A percentile compares a stretch with the other conserved stretches of the same genome.
Evolutionary conservation across 768 basidiomycete species (phyloP).

Genomic region (Termitomyces sp.): DNA sequence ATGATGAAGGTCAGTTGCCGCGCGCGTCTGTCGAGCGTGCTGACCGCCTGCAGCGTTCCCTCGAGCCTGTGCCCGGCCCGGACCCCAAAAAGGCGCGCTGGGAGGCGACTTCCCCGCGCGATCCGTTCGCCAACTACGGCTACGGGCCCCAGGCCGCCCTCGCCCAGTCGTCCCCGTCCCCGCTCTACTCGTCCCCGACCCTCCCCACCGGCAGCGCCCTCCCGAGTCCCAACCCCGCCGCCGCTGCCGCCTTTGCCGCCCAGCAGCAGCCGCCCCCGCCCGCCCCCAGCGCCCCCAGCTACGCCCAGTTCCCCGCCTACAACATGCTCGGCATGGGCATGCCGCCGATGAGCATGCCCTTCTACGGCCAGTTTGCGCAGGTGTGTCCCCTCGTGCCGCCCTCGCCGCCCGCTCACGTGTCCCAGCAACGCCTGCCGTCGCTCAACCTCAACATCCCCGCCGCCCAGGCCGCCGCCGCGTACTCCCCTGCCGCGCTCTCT

Average conservation of each 20-base stretch:
- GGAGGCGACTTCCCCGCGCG: conserved; percentile 47
- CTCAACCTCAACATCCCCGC: conserved; percentile 64
- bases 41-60: conserved; percentile 63
- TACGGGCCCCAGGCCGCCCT: conserved; percentile 68
- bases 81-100: conserved; percentile 89
- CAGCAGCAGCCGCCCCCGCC: too few species aligned
- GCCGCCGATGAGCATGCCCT: conserved; percentile 84
- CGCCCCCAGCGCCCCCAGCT: conserved; percentile 42
- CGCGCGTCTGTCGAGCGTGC: too few species aligned
- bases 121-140: conserved; percentile 83
- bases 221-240: conserved; percentile 56
- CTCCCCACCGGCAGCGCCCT: conserved; percentile 53
- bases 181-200: conserved; percentile 70
- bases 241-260: too few species aligned
- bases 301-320: conserved; percentile 61
- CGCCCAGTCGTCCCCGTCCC: conserved; percentile 14
- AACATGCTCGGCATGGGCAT: conserved; percentile 80
- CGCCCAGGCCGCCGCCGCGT: conserved; percentile 54
- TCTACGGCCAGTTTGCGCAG: conserved; percentile 47
- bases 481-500: conserved; percentile 74
- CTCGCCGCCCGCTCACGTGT: not conserved
- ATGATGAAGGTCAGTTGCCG: conserved; percentile 76
- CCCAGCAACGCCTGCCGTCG: conserved; percentile 58
- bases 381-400: not conserved
- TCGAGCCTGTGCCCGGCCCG: conserved; percentile 77